Base-by-base conservation (phyloP, 495 filamentous ascomycete species). In the Tetracladium setigerum region DNA sequence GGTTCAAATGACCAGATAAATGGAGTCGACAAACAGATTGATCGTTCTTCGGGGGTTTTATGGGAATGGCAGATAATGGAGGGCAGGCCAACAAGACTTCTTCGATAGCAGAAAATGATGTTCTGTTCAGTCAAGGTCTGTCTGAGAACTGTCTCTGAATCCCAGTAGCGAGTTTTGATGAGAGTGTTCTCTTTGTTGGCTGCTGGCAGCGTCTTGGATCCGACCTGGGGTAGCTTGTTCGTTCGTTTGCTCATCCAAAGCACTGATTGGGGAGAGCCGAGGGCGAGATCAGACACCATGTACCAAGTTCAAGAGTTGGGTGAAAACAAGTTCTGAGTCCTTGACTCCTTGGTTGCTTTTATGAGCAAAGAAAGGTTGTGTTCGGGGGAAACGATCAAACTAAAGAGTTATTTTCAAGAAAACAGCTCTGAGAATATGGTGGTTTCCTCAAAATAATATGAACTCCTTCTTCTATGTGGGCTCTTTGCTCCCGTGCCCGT, bases 181-280 rank as follows among this genome's bases (percentile, higher is more conserved):
- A 49, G 37, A 41, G 49, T 40, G 41, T n/a, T 47, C 40, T 54
- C 47, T 57, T 55, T 55, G 53, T 52, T 49, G 48, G 30, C 45
- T 44, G 47, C 31, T 50, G 39, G 39, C 31, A 12, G 18, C 52
- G 55, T 58, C 55, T 54, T 22, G 55, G 55, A 58, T 46, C 47
- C 47, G 55, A 46, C 51, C 47, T 54, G 44, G 42, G 45, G 55
- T 43, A 46, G 47, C n/a, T 38, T 36, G 46, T 39, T 32, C 31
- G 33, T 52, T 52, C 56, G 56, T 59, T 59, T 59, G 56, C 49
- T 40, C 41, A n/a, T 47, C 44, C 44, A 45, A 38, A 53, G 41
- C 46, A 45, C 52, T 49, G 46, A 53, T 59, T 55, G 44, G 53
- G 55, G 49, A 53, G 44, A 27, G 22, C 50, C 52, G 55, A 58